Conservation (phyloP, 441 rosid genomes). For the Oxalis stricta region DNA sequence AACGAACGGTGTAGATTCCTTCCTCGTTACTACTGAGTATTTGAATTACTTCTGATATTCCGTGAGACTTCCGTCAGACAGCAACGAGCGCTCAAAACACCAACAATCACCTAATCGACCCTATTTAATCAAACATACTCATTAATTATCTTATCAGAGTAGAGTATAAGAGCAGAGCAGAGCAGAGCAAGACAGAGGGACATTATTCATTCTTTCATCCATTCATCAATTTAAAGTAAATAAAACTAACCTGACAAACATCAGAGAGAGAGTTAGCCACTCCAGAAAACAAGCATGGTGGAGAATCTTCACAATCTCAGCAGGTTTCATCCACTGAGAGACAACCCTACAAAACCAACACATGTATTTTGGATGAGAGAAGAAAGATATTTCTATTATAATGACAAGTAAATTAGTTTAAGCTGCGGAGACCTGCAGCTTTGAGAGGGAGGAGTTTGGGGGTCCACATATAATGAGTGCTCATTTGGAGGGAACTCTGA, state of each 20-base stretch:
- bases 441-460: slow-evolving; percentile 67
- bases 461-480: slow-evolving; percentile 81
- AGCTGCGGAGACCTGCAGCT: slow-evolving; percentile 97
- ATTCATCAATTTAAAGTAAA: too few species aligned
- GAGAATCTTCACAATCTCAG: slow-evolving; percentile 59
- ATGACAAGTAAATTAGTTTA: too few species aligned
- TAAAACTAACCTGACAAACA: slow-evolving; percentile 89
- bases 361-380: slow-evolving; percentile 15
- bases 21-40: slow-evolving; percentile 96
- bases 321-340: slow-evolving; percentile 97
- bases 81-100: slow-evolving; percentile 98
- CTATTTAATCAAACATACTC: slow-evolving; percentile 23
- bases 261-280: slow-evolving; percentile 93
- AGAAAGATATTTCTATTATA: slow-evolving; percentile 6
- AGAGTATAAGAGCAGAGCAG: slow-evolving; percentile 3
- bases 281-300: slow-evolving; percentile 90
- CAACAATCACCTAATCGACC: slow-evolving; percentile 99
- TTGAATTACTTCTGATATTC: slow-evolving; percentile 94
- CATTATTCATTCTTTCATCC: too few species aligned
- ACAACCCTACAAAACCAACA: slow-evolving; percentile 56
- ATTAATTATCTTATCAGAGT: slow-evolving; percentile 3
- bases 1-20: slow-evolving; percentile 99
- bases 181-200: slow-evolving; percentile 8
- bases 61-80: slow-evolving; percentile 90
- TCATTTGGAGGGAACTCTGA: slow-evolving; percentile 95